These are phyloP conservation scores for Leccinum colubrinum DNA, from an alignment of 1,284 basidiomycete species.

Conservation along the genomic window DNA sequence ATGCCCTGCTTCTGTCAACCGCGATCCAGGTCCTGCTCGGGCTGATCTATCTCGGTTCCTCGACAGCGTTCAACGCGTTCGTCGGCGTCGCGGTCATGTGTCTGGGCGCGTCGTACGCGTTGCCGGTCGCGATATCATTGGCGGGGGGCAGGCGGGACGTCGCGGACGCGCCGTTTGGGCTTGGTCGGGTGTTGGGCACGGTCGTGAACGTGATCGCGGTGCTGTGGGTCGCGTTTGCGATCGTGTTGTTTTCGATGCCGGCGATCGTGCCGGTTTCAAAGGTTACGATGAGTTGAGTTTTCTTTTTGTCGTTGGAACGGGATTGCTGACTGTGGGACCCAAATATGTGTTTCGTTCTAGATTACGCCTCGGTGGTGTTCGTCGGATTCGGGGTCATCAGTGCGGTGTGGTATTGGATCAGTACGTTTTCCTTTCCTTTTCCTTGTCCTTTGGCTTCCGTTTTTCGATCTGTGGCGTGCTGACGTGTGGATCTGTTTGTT, in stretches of 20 bases:
- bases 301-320: too few relatives aligned
- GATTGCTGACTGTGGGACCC: background rate
- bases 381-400: conserved; percentile 55
- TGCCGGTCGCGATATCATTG: conserved; percentile 50
- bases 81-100: conserved; percentile 56
- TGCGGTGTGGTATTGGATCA: conserved; percentile 55
- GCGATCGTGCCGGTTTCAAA: conserved; percentile 47
- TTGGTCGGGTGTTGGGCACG: conserved; percentile 40
- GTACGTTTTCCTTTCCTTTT: conserved; percentile 33
- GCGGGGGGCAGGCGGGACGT: conserved; percentile 38
- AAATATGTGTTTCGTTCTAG: conserved; percentile 26
- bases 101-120: conserved; percentile 49
- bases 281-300: conserved; percentile 43
- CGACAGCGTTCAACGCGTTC: conserved; percentile 56
- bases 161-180: conserved; percentile 41
- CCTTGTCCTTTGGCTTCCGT: background rate
- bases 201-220: conserved; percentile 43
- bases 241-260: conserved; percentile 60
- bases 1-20: conserved; percentile 59
- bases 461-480: background rate
- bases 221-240: conserved; percentile 49
- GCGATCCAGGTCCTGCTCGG: conserved; percentile 53
- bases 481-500: background rate
- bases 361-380: conserved; percentile 62
- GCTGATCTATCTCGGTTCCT: conserved; percentile 52